Percentiles rank a stretch among this genome's conserved stretches.
Evolutionary conservation across 2,329 filamentous ascomycete genomes (phyloP).

Genomic region (Pseudocercospora cruenta): DNA sequence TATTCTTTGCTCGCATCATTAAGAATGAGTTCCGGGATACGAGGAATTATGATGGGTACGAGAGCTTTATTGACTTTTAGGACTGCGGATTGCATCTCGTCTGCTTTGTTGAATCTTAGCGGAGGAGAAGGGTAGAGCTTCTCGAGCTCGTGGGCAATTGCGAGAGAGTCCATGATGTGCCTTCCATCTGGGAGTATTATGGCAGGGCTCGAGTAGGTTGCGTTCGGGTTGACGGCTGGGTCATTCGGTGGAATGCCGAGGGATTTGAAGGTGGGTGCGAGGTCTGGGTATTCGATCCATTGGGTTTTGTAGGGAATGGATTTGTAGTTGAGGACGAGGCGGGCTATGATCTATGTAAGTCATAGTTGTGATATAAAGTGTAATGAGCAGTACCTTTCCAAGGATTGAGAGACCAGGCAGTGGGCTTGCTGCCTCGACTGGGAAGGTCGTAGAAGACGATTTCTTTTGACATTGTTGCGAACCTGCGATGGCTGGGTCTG

Average conservation of each 20-base stretch:
- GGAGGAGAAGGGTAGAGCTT: conserved; percentile 58
- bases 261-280: conserved; percentile 58
- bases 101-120: neutral
- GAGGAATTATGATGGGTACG: conserved; percentile 50
- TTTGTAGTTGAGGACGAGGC: conserved; percentile 70
- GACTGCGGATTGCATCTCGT: conserved; percentile 46
- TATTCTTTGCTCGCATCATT: conserved; percentile 56
- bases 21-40: conserved; percentile 57
- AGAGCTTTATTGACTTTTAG: conserved; percentile 47
- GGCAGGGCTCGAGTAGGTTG: conserved; percentile 57
- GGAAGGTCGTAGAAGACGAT: conserved; percentile 67
- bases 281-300: conserved; percentile 71
- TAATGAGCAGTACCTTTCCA: conserved; percentile 63
- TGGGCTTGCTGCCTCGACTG: conserved; percentile 51
- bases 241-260: conserved; percentile 56
- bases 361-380: neutral
- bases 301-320: conserved; percentile 67
- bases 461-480: conserved; percentile 31
- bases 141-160: conserved; percentile 65
- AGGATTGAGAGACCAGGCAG: conserved; percentile 68
- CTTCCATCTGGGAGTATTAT: conserved; percentile 60
- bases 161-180: conserved; percentile 66
- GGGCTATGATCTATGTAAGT: conserved; percentile 50
- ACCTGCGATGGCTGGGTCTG: neutral
- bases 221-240: conserved; percentile 34